Evolutionary conservation across 345 rosid genomes (phyloP), one percentile per base, ranked within the genome.

Genomic region (Eucalyptus paniculata): DNA sequence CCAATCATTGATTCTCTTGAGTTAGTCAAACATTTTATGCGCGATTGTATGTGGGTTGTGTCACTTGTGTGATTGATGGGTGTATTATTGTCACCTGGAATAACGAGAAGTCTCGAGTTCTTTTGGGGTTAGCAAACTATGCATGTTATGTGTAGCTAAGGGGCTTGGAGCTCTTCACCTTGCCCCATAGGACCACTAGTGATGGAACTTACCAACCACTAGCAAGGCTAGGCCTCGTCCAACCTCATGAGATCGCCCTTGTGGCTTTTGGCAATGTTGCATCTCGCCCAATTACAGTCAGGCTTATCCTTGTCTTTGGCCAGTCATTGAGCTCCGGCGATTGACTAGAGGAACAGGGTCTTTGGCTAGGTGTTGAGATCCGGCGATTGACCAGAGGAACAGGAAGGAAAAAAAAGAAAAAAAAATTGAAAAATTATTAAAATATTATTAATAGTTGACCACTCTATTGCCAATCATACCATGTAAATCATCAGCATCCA

Each of bases 171-270:
- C 13, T 56, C 30, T 56, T 56, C 62, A 56, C 30, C 4, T 3
- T 56, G 0, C 3, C 62, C 30, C 6, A 56, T 53, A 53, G 58
- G 58, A 53, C 58, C 58, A 4, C 11, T 2, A 4, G 58, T 8
- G 26, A 21, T 53, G 58, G 2, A 53, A 8, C 58, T 53, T 21
- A 8, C 58, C 11, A 2, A 53, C 6, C 62, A 56, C 62, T 56
- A 56, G 14, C 13, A 26, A 24, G 6, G 6, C 30, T 11, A 26
- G 14, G 62, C 30, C 62, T 56, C 0, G 1, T 24, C 62, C 1
- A 9, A 0, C 60, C 30, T 4, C 3, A 24, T 0, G 1, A 56
- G 30, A 24, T 1, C 1, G 1, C 62, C 14, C 62, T 56, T 24
- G 62, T 4, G 28, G 30, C 62, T 26, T 56, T 56, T 56, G 62